phyloP scores from a whole-genome alignment of 202 grass and related monocot genomes.

The Digitaria exilis region DNA sequence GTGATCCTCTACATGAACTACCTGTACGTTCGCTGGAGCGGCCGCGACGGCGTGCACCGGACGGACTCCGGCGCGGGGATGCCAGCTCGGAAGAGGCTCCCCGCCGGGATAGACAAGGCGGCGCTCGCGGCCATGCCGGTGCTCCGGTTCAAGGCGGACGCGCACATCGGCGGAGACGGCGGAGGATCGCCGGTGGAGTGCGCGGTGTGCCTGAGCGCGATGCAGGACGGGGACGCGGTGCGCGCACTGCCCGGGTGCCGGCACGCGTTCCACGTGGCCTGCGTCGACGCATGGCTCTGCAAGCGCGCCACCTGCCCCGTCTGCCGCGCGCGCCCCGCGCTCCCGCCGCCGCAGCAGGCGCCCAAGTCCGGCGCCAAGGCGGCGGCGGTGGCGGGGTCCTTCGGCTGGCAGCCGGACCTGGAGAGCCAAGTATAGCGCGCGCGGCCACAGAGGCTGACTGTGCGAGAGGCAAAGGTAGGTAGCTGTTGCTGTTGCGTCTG shows the following conservation, averaged over 20 bases:
- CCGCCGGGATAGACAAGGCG: conserved; percentile 30
- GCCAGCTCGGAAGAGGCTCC: not conserved
- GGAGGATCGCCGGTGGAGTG: conserved; percentile 49
- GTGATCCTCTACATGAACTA: conserved; percentile 64
- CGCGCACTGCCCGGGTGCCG: conserved; percentile 67
- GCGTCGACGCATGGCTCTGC: conserved; percentile 73
- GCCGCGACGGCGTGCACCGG: conserved; percentile 51
- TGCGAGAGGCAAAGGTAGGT: conserved; percentile 1
- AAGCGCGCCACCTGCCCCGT: conserved; percentile 71
- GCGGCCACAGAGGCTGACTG: not conserved
- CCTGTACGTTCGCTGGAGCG: conserved; percentile 65
- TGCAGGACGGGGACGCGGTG: conserved; percentile 85
- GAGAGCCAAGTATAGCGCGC: conserved; percentile 46
- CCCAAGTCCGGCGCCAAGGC: conserved; percentile 23
- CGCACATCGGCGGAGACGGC: not conserved
- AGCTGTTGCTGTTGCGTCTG: not conserved
- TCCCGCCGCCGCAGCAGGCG: conserved; percentile 15
- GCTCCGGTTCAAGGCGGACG: conserved; percentile 45
- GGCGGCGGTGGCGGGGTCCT: not conserved
- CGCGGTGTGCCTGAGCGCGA: conserved; percentile 67
- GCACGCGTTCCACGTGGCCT: conserved; percentile 73
- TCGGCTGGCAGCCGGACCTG: conserved; percentile 30
- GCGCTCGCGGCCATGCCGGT: conserved; percentile 61
- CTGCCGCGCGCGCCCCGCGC: conserved; percentile 61
- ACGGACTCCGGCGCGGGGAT: not conserved